These are phyloP conservation scores for Asterella californica DNA, from an alignment of 225 moss, liverwort and hornwort species.

Conservation along the genomic window DNA sequence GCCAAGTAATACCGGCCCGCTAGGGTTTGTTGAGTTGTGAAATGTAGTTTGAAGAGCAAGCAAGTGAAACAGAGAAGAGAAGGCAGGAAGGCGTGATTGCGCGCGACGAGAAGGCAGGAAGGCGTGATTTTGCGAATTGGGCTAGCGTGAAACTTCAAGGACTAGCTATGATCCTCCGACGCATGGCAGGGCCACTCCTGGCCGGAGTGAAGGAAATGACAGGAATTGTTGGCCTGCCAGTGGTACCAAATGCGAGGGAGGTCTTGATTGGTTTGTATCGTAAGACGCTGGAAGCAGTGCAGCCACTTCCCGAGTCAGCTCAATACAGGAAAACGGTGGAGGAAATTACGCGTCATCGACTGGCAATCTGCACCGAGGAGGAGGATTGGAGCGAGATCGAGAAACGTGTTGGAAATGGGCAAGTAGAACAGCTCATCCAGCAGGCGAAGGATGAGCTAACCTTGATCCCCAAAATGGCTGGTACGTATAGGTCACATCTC, in stretches of 20 bases:
- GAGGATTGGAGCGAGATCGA: constrained; percentile 86
- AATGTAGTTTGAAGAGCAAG: too few relatives aligned
- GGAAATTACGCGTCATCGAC: constrained; percentile 71
- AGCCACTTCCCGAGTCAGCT: constrained; percentile 78
- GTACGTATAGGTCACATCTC: constrained; percentile 16
- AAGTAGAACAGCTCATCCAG: constrained; percentile 95
- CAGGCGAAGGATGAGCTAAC: constrained; percentile 90
- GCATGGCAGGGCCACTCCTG: constrained; percentile 67
- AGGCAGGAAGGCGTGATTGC: neutral
- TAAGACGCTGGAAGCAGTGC: constrained; percentile 67
- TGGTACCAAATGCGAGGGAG: constrained; percentile 85
- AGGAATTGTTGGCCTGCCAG: constrained; percentile 69
- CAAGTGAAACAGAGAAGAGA: neutral
- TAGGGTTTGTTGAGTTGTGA: too few relatives aligned
- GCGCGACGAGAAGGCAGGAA: neutral
- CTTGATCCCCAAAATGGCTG: constrained; percentile 85
- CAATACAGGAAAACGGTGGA: constrained; percentile 94
- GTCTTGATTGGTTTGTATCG: constrained; percentile 77
- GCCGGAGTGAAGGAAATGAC: constrained; percentile 75
- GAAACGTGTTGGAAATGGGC: constrained; percentile 69
- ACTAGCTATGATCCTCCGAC: constrained; percentile 77
- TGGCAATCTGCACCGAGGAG: constrained; percentile 83
- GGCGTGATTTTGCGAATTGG: neutral
- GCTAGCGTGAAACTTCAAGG: neutral
- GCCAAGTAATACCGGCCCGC: too few relatives aligned